Conservation (phyloP, 768 basidiomycete species). For the Hericium coralloides region DNA sequence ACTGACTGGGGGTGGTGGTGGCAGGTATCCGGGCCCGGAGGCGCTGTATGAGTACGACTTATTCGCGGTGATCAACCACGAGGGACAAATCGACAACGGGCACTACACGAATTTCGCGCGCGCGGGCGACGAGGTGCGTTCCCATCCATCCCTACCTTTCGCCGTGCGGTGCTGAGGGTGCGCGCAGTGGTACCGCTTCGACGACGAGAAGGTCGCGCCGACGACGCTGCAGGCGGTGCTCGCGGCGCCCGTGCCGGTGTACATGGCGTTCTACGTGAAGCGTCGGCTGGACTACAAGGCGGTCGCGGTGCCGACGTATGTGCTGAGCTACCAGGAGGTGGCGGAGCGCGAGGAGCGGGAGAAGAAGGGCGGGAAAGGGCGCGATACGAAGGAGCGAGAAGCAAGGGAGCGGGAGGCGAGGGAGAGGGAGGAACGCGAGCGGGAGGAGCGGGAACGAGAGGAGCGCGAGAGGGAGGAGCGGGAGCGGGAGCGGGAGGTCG, state of each 20-base stretch:
- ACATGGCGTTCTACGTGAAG: slow-evolving; percentile 96
- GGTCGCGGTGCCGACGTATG: slow-evolving; percentile 7
- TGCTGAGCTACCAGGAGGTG: slow-evolving; percentile 10
- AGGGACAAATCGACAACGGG: slow-evolving; percentile 89
- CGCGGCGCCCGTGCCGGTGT: slow-evolving; percentile 50
- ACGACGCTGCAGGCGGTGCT: slow-evolving; percentile 63
- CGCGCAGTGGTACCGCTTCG: slow-evolving; percentile 83
- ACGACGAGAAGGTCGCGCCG: slow-evolving; percentile 80
- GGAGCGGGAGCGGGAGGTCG: slow-evolving; percentile 10
- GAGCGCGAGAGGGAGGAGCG: slow-evolving; percentile 2
- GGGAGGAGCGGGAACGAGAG: background rate
- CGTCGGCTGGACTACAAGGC: slow-evolving; percentile 81
- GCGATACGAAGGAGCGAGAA: slow-evolving; percentile 2
- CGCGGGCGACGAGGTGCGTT: slow-evolving; percentile 67
- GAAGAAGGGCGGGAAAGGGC: background rate
- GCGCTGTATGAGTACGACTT: slow-evolving; percentile 84
- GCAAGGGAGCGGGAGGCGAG: background rate
- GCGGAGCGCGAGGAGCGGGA: slow-evolving; percentile 10
- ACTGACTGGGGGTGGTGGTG: background rate
- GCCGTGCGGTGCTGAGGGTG: background rate
- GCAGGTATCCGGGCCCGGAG: slow-evolving; percentile 46
- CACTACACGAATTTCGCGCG: slow-evolving; percentile 89
- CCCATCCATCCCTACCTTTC: background rate
- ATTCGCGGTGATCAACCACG: slow-evolving; percentile 89
- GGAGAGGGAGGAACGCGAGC: slow-evolving; percentile 2